Conservation (phyloP, 2,329 filamentous ascomycete species). For the Aureobasidium musti region DNA sequence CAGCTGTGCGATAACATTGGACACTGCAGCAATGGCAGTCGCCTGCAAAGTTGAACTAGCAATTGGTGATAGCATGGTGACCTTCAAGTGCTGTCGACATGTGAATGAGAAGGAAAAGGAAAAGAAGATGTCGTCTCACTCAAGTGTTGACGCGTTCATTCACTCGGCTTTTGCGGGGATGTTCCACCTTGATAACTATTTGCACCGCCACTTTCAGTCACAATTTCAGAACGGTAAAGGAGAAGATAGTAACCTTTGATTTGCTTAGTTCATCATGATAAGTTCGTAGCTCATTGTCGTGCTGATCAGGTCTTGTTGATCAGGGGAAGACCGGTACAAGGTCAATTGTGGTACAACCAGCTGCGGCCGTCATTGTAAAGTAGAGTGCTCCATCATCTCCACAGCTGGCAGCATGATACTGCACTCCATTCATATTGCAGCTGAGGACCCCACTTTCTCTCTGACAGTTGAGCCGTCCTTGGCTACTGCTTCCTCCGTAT, state of each 20-base stretch:
- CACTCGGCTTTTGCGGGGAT: not conserved
- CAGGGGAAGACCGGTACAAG: conserved; percentile 3
- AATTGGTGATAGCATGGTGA: conserved; percentile 48
- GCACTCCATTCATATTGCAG: conserved; percentile 1
- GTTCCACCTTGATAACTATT: conserved; percentile 14
- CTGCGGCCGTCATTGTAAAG: not conserved
- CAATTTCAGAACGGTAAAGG: not conserved
- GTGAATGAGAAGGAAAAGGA: conserved; percentile 36
- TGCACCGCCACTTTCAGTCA: conserved; percentile 16
- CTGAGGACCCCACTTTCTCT: not conserved
- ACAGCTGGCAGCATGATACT: conserved; percentile 10
- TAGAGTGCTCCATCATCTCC: conserved; percentile 1
- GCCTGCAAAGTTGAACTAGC: conserved; percentile 65
- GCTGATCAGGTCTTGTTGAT: not conserved
- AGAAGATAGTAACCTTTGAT: not conserved
- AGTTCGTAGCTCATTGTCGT: not conserved
- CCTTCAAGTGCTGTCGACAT: not conserved
- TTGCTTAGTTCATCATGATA: not conserved
- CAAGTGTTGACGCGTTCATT: conserved; percentile 10
- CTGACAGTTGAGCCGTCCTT: conserved; percentile 1
- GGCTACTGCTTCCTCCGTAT: not conserved
- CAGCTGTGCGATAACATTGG: conserved; percentile 72
- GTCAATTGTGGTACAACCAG: not conserved
- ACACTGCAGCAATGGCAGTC: conserved; percentile 63
- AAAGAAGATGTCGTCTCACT: not conserved